phyloP scores from a whole-genome alignment of 2,329 filamentous ascomycete genomes.

The Zasmidium cellare region DNA sequence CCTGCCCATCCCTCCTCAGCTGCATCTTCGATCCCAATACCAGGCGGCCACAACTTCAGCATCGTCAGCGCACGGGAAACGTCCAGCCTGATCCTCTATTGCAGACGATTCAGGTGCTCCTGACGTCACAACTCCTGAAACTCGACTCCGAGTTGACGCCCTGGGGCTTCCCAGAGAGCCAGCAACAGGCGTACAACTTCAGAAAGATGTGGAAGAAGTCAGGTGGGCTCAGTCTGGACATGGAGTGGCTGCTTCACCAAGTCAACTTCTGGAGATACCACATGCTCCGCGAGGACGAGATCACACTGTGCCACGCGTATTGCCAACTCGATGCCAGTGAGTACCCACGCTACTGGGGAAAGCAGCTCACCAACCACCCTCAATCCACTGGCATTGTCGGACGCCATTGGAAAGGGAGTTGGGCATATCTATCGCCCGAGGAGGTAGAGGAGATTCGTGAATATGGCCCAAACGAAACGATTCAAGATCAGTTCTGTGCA shows the following conservation, averaged over 20 bases:
- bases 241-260: slow-evolving; percentile 48
- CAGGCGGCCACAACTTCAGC: neutral
- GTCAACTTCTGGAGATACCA: slow-evolving; percentile 57
- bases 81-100: slow-evolving; percentile 16
- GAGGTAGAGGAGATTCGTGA: slow-evolving; percentile 32
- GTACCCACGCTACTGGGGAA: slow-evolving; percentile 39
- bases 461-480: slow-evolving; percentile 8
- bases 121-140: slow-evolving; percentile 31
- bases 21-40: slow-evolving; percentile 3
- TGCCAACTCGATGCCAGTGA: slow-evolving; percentile 37
- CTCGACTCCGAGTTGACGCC: slow-evolving; percentile 13
- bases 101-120: slow-evolving; percentile 31
- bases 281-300: slow-evolving; percentile 41
- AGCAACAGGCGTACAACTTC: slow-evolving; percentile 46
- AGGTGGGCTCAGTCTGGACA: slow-evolving; percentile 42
- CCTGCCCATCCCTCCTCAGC: neutral
- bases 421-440: slow-evolving; percentile 40
- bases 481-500: slow-evolving; percentile 35
- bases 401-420: slow-evolving; percentile 53
- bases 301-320: slow-evolving; percentile 40
- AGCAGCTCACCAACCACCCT: slow-evolving; percentile 11
- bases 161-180: slow-evolving; percentile 44
- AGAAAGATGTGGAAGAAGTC: slow-evolving; percentile 45
- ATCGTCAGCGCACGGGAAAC: neutral
- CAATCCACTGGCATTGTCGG: slow-evolving; percentile 40